Percentiles rank a stretch among this genome's conserved stretches.
These are phyloP conservation scores for Xylariaceae sp. DNA, from an alignment of 2,329 filamentous ascomycete species.

Conservation along the genomic window DNA sequence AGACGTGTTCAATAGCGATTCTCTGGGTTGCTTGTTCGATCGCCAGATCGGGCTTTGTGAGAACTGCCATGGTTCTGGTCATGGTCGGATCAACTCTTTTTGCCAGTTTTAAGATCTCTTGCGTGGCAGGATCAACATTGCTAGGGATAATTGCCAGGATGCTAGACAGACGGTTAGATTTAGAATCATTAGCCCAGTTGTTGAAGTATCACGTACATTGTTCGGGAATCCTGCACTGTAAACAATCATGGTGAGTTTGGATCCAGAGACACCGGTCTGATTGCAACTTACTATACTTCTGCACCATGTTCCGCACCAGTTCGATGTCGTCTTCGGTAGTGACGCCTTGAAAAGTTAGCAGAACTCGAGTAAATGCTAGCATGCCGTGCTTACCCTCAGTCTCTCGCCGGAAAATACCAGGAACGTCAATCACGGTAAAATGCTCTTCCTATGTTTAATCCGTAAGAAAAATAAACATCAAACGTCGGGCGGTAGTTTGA, in stretches of 20 bases:
- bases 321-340: conserved; percentile 44
- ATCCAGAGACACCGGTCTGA: not conserved
- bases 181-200: not conserved
- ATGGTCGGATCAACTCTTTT: conserved; percentile 32
- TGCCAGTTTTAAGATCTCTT: conserved; percentile 39
- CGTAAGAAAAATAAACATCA: conserved; percentile 1
- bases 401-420: conserved; percentile 46
- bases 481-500: too few species aligned
- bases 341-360: conserved; percentile 27
- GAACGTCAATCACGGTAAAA: conserved; percentile 52
- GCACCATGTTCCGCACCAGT: conserved; percentile 46
- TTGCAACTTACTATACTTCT: conserved; percentile 37
- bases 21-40: conserved; percentile 38
- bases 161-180: conserved; percentile 12
- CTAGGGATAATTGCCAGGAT: conserved; percentile 35
- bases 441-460: conserved; percentile 36
- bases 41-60: conserved; percentile 53
- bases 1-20: conserved; percentile 40
- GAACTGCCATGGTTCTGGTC: conserved; percentile 33
- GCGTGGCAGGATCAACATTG: conserved; percentile 38
- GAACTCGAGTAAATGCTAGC: not conserved
- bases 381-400: conserved; percentile 31
- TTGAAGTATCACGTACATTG: conserved; percentile 36
- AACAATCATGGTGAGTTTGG: not conserved
- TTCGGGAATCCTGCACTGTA: conserved; percentile 40